These are phyloP conservation scores for Fomitopsis schrenkii DNA, from an alignment of 1,284 basidiomycete genomes.

Conservation along the genomic window DNA sequence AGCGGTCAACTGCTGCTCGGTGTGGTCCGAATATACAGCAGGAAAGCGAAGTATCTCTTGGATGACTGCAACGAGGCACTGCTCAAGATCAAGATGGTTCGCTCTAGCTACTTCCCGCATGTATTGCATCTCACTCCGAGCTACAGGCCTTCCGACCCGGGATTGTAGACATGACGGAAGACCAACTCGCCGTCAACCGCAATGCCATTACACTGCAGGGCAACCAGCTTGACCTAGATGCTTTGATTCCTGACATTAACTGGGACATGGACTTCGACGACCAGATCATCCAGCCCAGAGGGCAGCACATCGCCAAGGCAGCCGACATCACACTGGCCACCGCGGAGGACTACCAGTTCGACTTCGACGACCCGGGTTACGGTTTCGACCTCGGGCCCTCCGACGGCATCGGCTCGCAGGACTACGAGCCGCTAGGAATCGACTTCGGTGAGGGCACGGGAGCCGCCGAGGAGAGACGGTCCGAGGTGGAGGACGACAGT, in stretches of 20 bases:
- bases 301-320: constrained; percentile 75
- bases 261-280: constrained; percentile 79
- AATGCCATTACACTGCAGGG: constrained; percentile 84
- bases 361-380: constrained; percentile 53
- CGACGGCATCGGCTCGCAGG: constrained; percentile 83
- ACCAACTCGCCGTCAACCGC: constrained; percentile 84
- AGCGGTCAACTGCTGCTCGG: constrained; percentile 95
- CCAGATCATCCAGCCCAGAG: constrained; percentile 59
- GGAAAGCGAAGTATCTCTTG: constrained; percentile 95
- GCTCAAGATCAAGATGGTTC: constrained; percentile 91
- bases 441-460: constrained; percentile 60
- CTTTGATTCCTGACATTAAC: constrained; percentile 78
- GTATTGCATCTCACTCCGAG: not conserved
- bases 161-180: constrained; percentile 91
- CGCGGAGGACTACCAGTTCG: constrained; percentile 57
- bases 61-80: constrained; percentile 98
- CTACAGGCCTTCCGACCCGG: constrained; percentile 87
- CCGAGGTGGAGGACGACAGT: constrained; percentile 37
- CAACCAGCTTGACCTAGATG: constrained; percentile 70
- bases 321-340: constrained; percentile 82
- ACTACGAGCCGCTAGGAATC: constrained; percentile 71
- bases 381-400: constrained; percentile 71
- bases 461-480: constrained; percentile 25
- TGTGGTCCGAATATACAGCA: constrained; percentile 95
- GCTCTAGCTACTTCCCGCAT: constrained; percentile 10